Percentiles rank a stretch among this genome's conserved stretches.
Evolutionary conservation across 2,329 filamentous ascomycete genomes (phyloP).

Genomic region (Paraconiothyrium sp.): DNA sequence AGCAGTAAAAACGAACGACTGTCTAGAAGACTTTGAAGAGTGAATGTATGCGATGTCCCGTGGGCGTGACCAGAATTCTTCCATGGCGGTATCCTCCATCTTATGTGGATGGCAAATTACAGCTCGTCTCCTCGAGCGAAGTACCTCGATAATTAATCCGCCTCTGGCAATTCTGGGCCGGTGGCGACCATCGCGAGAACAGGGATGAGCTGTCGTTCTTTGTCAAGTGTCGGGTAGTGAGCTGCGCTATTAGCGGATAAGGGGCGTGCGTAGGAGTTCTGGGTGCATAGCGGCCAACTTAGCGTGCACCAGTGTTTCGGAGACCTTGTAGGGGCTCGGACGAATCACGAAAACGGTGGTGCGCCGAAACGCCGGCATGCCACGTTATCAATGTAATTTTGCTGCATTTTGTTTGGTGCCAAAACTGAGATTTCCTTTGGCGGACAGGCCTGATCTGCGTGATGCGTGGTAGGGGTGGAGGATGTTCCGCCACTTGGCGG

Average conservation of each 20-base stretch:
- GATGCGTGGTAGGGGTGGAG: neutral
- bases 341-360: neutral
- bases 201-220: slow-evolving; percentile 1
- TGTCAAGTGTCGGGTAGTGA: neutral
- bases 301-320: slow-evolving; percentile 9
- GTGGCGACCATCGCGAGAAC: slow-evolving; percentile 11
- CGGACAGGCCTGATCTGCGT: neutral
- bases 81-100: neutral
- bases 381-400: neutral
- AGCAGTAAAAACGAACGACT: slow-evolving; percentile 4
- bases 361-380: neutral
- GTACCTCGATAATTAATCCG: slow-evolving; percentile 9
- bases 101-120: slow-evolving; percentile 16
- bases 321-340: neutral
- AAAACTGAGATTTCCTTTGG: neutral
- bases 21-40: slow-evolving; percentile 5
- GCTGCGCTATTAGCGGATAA: neutral
- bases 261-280: neutral
- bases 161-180: slow-evolving; percentile 2
- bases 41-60: slow-evolving; percentile 1
- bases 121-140: neutral
- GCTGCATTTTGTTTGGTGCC: slow-evolving; percentile 7
- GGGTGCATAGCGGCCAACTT: neutral
- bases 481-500: slow-evolving; percentile 5
- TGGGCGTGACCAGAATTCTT: neutral